Conservation (phyloP, 2,329 filamentous ascomycete species). For the Penicillium griseofulvum region DNA sequence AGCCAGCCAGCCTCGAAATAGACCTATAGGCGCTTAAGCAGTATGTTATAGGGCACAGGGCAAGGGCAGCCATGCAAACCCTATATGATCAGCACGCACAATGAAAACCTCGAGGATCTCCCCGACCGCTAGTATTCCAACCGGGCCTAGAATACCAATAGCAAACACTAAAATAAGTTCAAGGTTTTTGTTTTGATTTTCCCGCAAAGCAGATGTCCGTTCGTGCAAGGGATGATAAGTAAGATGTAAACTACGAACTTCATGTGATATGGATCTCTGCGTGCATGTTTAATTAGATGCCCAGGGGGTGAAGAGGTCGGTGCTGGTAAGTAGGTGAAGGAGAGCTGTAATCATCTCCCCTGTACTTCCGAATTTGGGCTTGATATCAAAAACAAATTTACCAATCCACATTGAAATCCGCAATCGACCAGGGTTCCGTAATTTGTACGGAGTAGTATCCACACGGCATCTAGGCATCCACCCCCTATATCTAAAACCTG, state of each 20-base stretch:
- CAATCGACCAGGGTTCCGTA: neutral
- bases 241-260: neutral
- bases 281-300: neutral
- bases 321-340: neutral
- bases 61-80: slow-evolving; percentile 21
- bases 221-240: slow-evolving; percentile 18
- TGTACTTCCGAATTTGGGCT: neutral
- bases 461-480: neutral
- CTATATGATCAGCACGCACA: slow-evolving; percentile 24
- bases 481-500: neutral
- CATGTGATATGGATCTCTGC: neutral
- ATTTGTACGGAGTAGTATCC: neutral
- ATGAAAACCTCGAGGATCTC: neutral
- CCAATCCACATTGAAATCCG: neutral
- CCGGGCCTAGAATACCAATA: neutral
- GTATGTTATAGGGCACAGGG: slow-evolving; percentile 23
- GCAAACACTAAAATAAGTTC: neutral
- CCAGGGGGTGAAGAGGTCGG: neutral
- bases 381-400: neutral
- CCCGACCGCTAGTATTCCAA: slow-evolving; percentile 6
- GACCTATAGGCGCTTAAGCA: neutral
- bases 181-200: slow-evolving; percentile 15
- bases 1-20: neutral
- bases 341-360: neutral
- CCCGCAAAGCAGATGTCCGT: neutral